Base-by-base conservation (phyloP, 2,329 filamentous ascomycete genomes). In the Capronia epimyces region DNA sequence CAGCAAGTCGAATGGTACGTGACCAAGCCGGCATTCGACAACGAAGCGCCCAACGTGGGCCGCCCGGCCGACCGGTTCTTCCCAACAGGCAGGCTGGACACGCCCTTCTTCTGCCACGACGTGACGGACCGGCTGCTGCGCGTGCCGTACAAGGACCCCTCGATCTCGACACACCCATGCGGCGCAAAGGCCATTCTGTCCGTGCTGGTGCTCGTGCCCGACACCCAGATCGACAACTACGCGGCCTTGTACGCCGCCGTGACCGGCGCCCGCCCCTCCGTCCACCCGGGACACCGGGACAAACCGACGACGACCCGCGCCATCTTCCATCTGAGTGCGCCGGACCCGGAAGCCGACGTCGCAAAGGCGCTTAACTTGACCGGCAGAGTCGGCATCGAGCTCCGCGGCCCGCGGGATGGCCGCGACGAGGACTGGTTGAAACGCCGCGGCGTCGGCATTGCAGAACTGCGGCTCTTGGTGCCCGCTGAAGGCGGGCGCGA, bases 91-190 rank as follows among this genome's bases (percentile, higher is more conserved):
- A 53, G 56, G 8, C 44, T 58, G 27, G 57, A 60, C 16, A 52
- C 55, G 3, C 61, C 60, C 5, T 63, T 61, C 52, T 63, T 61
- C 50, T 60, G 58, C 48, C 61, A 63, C 54, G 56, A 63, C 29
- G 57, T 62, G 3, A 60, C 59, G 32, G 46, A 49, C 13, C 52
- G 60, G 34, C 40, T 9, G 4, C 22, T 71, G 64, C 20, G 70
- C 62, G 50, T 62, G 21, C 59, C 58, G 8, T 60, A 46, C 40
- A 37, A 37, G 34, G 52, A 62, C 18, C 34, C 36, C 10, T 27
- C 46, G 2, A 46, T 57, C 18, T 45, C 56, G 6, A 56, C 46
- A 10, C 59, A 62, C 37, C 58, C 59, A 1, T 60, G 52, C 32
- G 58, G 58, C 3, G 59, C 58, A 9, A 45, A 34, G 21, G 59